Evolutionary conservation across 2,329 filamentous ascomycete genomes (phyloP), one percentile per base, ranked within the genome.

Genomic region (Fusarium nygamai): DNA sequence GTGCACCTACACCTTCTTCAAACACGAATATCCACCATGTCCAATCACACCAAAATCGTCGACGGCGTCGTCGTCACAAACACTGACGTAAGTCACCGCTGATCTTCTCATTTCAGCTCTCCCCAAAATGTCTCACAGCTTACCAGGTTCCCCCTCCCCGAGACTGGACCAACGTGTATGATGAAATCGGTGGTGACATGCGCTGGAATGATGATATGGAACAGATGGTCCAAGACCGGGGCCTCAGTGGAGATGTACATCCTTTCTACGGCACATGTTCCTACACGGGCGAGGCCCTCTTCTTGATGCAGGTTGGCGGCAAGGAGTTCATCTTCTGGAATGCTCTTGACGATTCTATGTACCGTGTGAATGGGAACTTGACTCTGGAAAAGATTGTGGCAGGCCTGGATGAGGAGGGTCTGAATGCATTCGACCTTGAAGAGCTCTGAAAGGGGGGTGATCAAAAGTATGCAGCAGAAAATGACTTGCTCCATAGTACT

Each of bases 21-120:
- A 4, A 0, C 10, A n/a, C 46, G 2, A 11, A 17, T 17, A 17
- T n/a, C 0, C 29, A 19, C 0, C 20, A 50, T 50, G 29, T 1
- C 4, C 2, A 17, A 31, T 17, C 47, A n/a, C 27, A 50, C 29
- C 5, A 50, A 50, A 31, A 4, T 31, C 7, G 7, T 50, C 3
- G 20, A 48, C 14, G 46, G 46, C 0, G 22, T 31, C 3, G 29
- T 31, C 7, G 47, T 50, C 10, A 50, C 29, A 5, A 17, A 48
- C 4, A 50, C 29, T n/a, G 29, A 50, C 20, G 29, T 13, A 31
- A 31, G 29, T 17, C 20, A n/a, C 20, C 13, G 10, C 9, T 8
- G 10, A n/a, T 48, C 3, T 17, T 17, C 10, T 1, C 4, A 2
- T 31, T 3, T 12, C 27, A n/a, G 14, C 6, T 29, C 20, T 14